These are phyloP conservation scores for Agrocybe chaxingu DNA, from an alignment of 768 basidiomycete genomes.

Conservation along the genomic window DNA sequence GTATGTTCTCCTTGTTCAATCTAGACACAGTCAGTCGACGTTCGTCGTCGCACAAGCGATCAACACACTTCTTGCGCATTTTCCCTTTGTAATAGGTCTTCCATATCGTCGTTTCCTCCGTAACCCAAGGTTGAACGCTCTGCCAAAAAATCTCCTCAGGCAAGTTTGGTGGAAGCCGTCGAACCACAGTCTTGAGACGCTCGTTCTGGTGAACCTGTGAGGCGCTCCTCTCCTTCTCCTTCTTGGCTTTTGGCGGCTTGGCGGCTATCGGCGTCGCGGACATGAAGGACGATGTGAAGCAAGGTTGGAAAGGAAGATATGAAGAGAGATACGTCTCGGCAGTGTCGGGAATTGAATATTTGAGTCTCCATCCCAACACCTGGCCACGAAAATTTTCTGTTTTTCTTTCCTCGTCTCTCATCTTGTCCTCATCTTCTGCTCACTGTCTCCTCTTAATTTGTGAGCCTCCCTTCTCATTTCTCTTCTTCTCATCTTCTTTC, in stretches of 20 bases:
- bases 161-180: slow-evolving; percentile 86
- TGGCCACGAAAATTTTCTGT: neutral
- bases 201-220: slow-evolving; percentile 38
- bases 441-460: neutral
- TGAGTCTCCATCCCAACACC: slow-evolving; percentile 5
- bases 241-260: slow-evolving; percentile 20
- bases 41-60: slow-evolving; percentile 1
- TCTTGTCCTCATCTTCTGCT: no score
- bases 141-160: slow-evolving; percentile 95
- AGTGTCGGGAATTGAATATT: slow-evolving; percentile 20
- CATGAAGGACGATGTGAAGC: slow-evolving; percentile 3
- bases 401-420: neutral
- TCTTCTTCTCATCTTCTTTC: neutral
- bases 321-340: neutral
- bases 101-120: slow-evolving; percentile 68
- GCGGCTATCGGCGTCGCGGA: slow-evolving; percentile 20
- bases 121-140: slow-evolving; percentile 82
- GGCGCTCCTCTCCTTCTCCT: slow-evolving; percentile 29
- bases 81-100: slow-evolving; percentile 68
- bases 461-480: neutral
- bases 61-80: slow-evolving; percentile 59
- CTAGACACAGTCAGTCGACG: slow-evolving; percentile 34
- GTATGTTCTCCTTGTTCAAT: slow-evolving; percentile 77
- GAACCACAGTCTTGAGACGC: slow-evolving; percentile 83
- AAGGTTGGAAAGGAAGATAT: neutral